Evolutionary conservation across 345 rosid species (phyloP).

Genomic region (Tarenaya hassleriana): DNA sequence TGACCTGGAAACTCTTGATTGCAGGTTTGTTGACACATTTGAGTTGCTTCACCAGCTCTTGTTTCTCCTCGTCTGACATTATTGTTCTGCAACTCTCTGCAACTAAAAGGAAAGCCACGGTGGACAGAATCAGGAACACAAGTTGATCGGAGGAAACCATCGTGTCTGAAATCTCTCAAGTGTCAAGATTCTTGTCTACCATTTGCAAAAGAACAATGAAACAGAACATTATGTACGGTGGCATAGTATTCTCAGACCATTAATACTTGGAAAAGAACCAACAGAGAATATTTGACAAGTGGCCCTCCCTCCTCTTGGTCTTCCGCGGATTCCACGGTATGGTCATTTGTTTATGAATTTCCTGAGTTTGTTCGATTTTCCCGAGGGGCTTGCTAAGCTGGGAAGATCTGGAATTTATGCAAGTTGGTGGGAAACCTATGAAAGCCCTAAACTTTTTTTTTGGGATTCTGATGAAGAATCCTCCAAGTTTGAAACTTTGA

Average conservation of each 20-base stretch:
- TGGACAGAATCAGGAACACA: not conserved
- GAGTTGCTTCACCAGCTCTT: conserved; percentile 15
- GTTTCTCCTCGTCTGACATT: conserved; percentile 5
- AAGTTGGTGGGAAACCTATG: too few species aligned
- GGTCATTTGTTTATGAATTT: too few species aligned
- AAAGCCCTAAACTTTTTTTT: too few species aligned
- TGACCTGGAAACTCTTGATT: conserved; percentile 23
- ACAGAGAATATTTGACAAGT: not conserved
- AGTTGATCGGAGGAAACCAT: conserved; percentile 3
- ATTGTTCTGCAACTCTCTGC: conserved; percentile 6
- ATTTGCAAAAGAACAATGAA: not conserved
- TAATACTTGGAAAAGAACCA: not conserved
- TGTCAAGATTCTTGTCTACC: not conserved
- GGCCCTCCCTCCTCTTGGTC: not conserved
- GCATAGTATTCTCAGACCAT: conserved; percentile 1
- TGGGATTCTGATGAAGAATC: too few species aligned
- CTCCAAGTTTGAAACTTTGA: too few species aligned
- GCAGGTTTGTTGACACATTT: conserved; percentile 22
- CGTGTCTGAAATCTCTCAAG: too few species aligned
- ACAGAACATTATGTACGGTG: not conserved
- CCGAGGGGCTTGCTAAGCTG: too few species aligned
- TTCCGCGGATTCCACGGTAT: too few species aligned
- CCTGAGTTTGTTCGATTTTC: too few species aligned
- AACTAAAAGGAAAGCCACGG: conserved; percentile 7
- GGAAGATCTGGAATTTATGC: too few species aligned